phyloP scores from a whole-genome alignment of 1,284 basidiomycete genomes.

The Ganoderma meredithae region DNA sequence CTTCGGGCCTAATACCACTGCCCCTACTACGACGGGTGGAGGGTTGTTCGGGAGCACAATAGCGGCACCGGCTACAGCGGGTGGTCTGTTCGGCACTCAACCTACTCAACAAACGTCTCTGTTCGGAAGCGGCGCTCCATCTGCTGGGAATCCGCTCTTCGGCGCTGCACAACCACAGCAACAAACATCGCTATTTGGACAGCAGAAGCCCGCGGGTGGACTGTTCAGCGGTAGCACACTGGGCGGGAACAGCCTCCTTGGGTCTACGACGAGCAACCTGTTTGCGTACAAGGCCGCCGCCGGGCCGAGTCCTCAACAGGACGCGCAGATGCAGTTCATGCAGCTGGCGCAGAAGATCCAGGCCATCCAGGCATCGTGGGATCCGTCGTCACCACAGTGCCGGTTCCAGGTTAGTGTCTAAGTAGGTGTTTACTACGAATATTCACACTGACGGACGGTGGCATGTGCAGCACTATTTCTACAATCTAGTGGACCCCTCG shows the following conservation, averaged over 20 bases:
- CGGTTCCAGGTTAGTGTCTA: constrained; percentile 86
- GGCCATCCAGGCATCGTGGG: constrained; percentile 76
- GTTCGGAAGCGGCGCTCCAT: constrained; percentile 17
- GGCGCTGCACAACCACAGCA: constrained; percentile 33
- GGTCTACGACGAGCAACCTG: constrained; percentile 42
- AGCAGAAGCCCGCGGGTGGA: constrained; percentile 22
- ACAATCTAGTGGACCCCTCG: constrained; percentile 84
- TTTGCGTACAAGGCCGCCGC: constrained; percentile 39
- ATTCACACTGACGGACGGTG: neutral
- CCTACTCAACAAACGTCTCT: constrained; percentile 4
- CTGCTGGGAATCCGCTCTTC: constrained; percentile 25
- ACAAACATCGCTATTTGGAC: constrained; percentile 30
- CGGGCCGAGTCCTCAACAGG: constrained; percentile 55
- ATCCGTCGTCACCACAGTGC: constrained; percentile 72
- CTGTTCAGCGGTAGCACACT: constrained; percentile 35
- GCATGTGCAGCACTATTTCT: constrained; percentile 74
- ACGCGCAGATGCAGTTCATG: constrained; percentile 67
- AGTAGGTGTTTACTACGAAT: constrained; percentile 32
- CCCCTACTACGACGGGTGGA: constrained; percentile 14
- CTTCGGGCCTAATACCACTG: constrained; percentile 29
- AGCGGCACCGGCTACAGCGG: constrained; percentile 7
- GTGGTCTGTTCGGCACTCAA: constrained; percentile 16
- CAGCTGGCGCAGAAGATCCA: constrained; percentile 72
- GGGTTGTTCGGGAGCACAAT: constrained; percentile 20
- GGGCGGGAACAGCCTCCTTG: constrained; percentile 33